Evolutionary conservation across 306 rosid species (phyloP), one percentile per base, ranked within the genome.

Genomic region (Quercus suber): DNA sequence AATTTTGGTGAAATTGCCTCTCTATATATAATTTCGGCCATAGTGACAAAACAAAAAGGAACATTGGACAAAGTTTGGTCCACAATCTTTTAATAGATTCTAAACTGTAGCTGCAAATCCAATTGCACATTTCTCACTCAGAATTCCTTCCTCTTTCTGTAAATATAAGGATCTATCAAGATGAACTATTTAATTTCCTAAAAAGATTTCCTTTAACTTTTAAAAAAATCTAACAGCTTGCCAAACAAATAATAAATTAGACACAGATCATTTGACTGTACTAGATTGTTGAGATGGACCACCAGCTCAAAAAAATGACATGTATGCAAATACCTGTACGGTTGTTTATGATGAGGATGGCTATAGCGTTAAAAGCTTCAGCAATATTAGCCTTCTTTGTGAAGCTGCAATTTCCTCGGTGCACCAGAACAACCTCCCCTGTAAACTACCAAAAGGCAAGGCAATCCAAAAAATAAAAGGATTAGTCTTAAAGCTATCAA

Each of bases 401-500:
- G 91, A 95, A 95, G 82, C 99, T 95, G 82, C 99, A 95, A n/a
- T 84, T 82, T 77, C 99, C 99, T 67, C 99, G 96, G 78, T 84
- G 94, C 75, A 91, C 99, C 89, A 95, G 78, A 81, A 95, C 84
- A 83, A 93, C 83, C 84, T 93, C 94, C 60, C 89, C 88, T 65
- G 91, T 53, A 78, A 95, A 92, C 99, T 95, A 89, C 77, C 83
- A 85, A 81, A 72, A 88, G 79, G 61, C 71, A 83, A 89, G 73
- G 65, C 80, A 86, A 76, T 71, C 78, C 80, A 73, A 28, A 81
- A 84, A 35, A 81, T 69, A 72, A 58, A 31, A 37, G 49, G 37
- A 74, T 37, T 67, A 73, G 76, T 43, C 63, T 58, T 25, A 61
- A 56, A 82, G 56, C 61, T 85, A 74, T 68, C 57, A 67, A 74